Evolutionary conservation across 768 basidiomycete species (phyloP).

Genomic region (Omphalotus guepiniiformis): DNA sequence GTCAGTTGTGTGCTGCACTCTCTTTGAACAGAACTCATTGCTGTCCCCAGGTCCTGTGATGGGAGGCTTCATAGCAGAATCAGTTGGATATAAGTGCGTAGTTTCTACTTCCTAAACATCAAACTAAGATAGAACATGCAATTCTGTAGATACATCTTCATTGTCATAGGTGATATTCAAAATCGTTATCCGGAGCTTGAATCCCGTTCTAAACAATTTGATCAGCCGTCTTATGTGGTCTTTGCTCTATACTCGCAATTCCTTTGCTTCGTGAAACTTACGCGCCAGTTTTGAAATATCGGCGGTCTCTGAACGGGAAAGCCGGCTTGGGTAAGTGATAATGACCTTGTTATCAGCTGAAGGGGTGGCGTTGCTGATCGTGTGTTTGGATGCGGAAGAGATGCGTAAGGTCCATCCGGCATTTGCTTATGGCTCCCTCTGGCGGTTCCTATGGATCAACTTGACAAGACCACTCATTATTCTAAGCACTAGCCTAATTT

Average conservation of each 20-base stretch:
- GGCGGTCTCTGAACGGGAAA: too few relatives aligned
- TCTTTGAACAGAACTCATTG: too few relatives aligned
- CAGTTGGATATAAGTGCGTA: constrained; percentile 47
- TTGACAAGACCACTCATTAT: constrained; percentile 51
- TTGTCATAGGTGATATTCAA: too few relatives aligned
- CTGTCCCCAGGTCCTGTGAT: constrained; percentile 45
- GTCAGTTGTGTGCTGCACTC: too few relatives aligned
- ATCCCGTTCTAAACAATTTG: constrained; percentile 61
- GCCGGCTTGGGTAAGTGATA: too few relatives aligned
- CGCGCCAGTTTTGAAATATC: constrained; percentile 45
- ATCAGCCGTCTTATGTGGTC: constrained; percentile 33
- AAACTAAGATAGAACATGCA: too few relatives aligned
- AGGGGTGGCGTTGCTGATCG: too few relatives aligned
- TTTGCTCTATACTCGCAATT: constrained; percentile 35
- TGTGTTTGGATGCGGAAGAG: constrained; percentile 39
- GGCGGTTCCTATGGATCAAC: constrained; percentile 45
- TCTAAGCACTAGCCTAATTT: constrained; percentile 52
- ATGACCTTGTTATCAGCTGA: too few relatives aligned
- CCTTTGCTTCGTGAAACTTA: constrained; percentile 55
- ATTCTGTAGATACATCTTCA: too few relatives aligned
- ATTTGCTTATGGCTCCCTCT: constrained; percentile 15
- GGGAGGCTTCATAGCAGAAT: constrained; percentile 49
- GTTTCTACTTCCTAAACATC: too few relatives aligned
- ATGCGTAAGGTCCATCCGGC: constrained; percentile 21
- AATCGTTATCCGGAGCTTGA: too few relatives aligned